These are phyloP conservation scores for Microstroma glucosiphilum DNA, from an alignment of 1,284 basidiomycete genomes.

Conservation along the genomic window DNA sequence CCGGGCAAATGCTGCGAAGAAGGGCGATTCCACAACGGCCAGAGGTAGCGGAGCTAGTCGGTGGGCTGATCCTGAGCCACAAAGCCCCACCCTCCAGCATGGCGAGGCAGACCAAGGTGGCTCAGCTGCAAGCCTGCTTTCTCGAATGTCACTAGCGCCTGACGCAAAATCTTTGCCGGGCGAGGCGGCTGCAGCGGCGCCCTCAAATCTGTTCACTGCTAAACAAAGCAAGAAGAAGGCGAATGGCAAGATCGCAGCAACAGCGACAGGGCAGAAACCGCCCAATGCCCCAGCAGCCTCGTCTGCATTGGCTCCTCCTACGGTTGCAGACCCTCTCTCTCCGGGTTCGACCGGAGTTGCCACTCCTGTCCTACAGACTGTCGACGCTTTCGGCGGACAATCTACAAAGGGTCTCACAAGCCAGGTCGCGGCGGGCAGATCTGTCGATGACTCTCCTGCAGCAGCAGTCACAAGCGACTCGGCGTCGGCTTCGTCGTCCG, in stretches of 20 bases:
- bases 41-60: constrained; percentile 21
- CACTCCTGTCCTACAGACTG: too few species aligned
- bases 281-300: too few species aligned
- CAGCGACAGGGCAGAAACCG: too few species aligned
- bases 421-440: too few species aligned
- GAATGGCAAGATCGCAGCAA: too few species aligned
- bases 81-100: too few species aligned
- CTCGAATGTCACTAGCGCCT: background rate
- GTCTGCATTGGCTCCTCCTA: too few species aligned
- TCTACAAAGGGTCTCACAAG: too few species aligned
- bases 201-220: constrained; percentile 14
- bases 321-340: too few species aligned
- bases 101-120: background rate
- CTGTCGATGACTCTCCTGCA: background rate
- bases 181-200: constrained; percentile 16
- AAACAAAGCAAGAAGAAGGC: constrained; percentile 10
- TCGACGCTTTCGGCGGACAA: too few species aligned
- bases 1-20: constrained; percentile 21
- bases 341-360: too few species aligned
- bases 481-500: background rate
- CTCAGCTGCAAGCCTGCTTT: constrained; percentile 7
- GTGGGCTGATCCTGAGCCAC: constrained; percentile 22
- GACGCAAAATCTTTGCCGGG: constrained; percentile 12
- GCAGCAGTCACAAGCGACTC: background rate
- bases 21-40: constrained; percentile 18